Base-by-base conservation (phyloP, 495 filamentous ascomycete species). In the Podospora conica region DNA sequence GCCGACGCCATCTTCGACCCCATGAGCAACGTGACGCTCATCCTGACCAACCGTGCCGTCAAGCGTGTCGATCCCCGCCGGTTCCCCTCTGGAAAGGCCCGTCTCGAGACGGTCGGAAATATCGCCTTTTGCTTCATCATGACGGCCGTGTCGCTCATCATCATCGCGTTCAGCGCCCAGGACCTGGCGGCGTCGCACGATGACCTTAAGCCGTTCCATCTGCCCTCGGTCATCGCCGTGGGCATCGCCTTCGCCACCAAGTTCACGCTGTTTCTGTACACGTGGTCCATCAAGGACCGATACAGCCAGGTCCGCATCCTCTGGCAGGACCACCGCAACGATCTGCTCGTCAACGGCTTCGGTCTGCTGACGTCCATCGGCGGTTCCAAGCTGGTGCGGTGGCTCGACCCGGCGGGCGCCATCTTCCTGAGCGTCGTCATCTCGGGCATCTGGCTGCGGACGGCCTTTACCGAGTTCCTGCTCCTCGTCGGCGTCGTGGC, bases 101-200 rank as follows among this genome's bases (percentile, higher is more conserved):
- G 95, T 22, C 91, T 98, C 60, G 95, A 98, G 77, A 98, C 93
- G 6, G 91, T 92, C 1, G 95, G 95, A 56, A 98, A 98, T 73
- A 98, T 98, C 70, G 86, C 89, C 67, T 98, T 98, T 82, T 97
- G 94, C 79, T 96, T 96, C 79, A 83, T 98, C 70, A 98, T 98
- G 95, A 90, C 86, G 57, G 81, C 91, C 56, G 94, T 98, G 20
- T 96, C 93, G 3, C 82, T 91, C 68, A 91, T 98, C 75, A 83
- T 98, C 23, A 92, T 98, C 66, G 92, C 94, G 54, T 89, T 96
- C 75, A 92, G 92, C 0, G 80, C 86, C 27, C 83, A 87, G 23
- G 89, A 96, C 40, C 80, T 98, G 9, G 60, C 71, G 20, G 77
- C 80, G 58, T 78, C 79, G 9, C 74, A 74, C 22, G 80, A 78